Conservation (phyloP, 2,329 filamentous ascomycete genomes). For the Trichophyton equinum region DNA sequence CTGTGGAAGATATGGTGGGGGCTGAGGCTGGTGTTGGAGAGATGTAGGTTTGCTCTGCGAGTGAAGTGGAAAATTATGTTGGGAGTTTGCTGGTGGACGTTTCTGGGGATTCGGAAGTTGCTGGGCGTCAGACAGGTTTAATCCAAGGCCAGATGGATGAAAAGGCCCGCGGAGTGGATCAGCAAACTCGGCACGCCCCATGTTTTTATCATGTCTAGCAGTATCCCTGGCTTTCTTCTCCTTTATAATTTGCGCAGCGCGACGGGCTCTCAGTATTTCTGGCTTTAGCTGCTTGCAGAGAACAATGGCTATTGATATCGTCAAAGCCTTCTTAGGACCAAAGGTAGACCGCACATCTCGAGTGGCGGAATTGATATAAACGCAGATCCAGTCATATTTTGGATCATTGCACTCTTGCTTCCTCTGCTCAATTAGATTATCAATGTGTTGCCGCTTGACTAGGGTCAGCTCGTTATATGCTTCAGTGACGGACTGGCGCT, state of each 20-base stretch:
- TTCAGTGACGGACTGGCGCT: constrained; percentile 19
- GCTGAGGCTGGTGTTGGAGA: neutral
- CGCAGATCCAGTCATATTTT: constrained; percentile 27
- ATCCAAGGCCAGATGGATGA: neutral
- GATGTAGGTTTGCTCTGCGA: neutral
- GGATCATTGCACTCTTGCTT: constrained; percentile 17
- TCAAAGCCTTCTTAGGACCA: neutral
- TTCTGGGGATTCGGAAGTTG: neutral
- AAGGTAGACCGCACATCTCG: constrained; percentile 14
- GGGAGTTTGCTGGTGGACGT: neutral
- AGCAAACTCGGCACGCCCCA: neutral
- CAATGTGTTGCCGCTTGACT: constrained; percentile 23
- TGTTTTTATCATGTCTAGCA: neutral
- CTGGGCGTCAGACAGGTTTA: neutral
- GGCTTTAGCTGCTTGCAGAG: constrained; percentile 1
- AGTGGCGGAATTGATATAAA: constrained; percentile 23
- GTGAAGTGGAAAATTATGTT: neutral
- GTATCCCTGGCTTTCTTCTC: neutral
- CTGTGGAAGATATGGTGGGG: neutral
- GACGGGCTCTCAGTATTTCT: neutral
- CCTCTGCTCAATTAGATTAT: constrained; percentile 24
- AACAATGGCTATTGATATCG: neutral
- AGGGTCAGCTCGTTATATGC: constrained; percentile 22
- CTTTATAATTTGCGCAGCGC: neutral
- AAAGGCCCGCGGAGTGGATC: neutral